phyloP scores from a whole-genome alignment of 2,329 filamentous ascomycete species.

The Penicillium freii region DNA sequence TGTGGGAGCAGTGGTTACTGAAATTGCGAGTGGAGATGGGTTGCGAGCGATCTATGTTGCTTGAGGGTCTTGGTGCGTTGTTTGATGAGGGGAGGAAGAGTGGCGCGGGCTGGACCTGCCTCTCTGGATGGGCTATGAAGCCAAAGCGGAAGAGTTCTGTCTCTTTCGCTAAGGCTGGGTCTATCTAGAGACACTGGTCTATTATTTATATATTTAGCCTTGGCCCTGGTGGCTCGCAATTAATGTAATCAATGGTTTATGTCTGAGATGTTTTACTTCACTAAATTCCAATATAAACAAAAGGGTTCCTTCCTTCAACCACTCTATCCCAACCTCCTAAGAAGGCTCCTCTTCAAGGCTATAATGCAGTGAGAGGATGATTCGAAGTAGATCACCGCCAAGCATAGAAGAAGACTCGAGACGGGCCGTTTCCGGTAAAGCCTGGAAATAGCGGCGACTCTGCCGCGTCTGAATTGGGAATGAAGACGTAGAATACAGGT shows the following conservation, averaged over 20 bases:
- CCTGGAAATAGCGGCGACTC: not conserved
- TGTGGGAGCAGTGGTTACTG: conserved; percentile 95
- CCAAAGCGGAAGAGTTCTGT: conserved; percentile 29
- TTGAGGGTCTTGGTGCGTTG: conserved; percentile 57
- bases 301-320: not conserved
- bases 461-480: not conserved
- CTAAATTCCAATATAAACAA: not conserved
- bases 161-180: not conserved
- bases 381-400: not conserved
- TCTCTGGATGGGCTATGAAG: conserved; percentile 61
- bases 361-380: not conserved
- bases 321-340: not conserved
- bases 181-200: not conserved
- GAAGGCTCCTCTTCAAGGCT: not conserved
- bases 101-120: conserved; percentile 58
- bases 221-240: conserved; percentile 6
- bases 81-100: conserved; percentile 60
- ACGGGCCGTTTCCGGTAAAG: not conserved
- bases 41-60: conserved; percentile 54
- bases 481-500: not conserved
- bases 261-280: not conserved
- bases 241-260: conserved; percentile 20
- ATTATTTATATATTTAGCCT: conserved; percentile 1
- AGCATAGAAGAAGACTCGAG: not conserved
- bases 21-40: conserved; percentile 84